Percentiles rank a stretch among this genome's conserved stretches.
phyloP scores from a whole-genome alignment of 1,284 basidiomycete genomes.

The Apiotrichum akiyoshidainum region DNA sequence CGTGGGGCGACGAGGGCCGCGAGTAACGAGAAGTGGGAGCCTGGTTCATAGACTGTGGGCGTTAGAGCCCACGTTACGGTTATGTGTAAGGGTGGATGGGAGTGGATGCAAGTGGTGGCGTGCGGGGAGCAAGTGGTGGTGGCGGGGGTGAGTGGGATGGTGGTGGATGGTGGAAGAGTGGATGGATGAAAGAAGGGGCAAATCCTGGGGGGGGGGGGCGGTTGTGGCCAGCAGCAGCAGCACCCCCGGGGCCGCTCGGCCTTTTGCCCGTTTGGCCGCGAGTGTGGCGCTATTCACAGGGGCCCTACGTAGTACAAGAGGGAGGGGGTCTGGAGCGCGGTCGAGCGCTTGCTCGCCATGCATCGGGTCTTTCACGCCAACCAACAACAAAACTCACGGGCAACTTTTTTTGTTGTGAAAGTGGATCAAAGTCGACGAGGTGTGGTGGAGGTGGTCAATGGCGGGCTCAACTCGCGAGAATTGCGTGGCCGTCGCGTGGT shows the following conservation, averaged over 20 bases:
- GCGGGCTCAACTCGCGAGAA: conserved; percentile 12
- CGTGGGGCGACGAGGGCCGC: conserved; percentile 1
- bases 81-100: conserved; percentile 5
- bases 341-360: not conserved
- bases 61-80: conserved; percentile 14
- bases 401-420: not conserved
- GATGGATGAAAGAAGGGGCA: not conserved
- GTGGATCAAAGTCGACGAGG: not conserved
- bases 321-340: too few relatives aligned
- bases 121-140: not conserved
- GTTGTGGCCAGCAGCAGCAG: not conserved
- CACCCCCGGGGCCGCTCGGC: not conserved
- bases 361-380: conserved; percentile 3
- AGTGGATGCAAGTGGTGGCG: conserved; percentile 6
- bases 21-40: not conserved
- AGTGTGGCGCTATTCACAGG: conserved; percentile 1
- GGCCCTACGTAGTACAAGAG: not conserved
- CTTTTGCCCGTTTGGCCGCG: conserved; percentile 4
- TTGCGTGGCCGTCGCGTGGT: conserved; percentile 26
- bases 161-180: not conserved
- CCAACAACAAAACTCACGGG: conserved; percentile 13
- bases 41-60: conserved; percentile 16
- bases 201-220: not conserved
- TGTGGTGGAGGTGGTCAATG: conserved; percentile 4
- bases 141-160: not conserved